Base-by-base conservation (phyloP, 768 basidiomycete species). In the Tylopilus sp. region DNA sequence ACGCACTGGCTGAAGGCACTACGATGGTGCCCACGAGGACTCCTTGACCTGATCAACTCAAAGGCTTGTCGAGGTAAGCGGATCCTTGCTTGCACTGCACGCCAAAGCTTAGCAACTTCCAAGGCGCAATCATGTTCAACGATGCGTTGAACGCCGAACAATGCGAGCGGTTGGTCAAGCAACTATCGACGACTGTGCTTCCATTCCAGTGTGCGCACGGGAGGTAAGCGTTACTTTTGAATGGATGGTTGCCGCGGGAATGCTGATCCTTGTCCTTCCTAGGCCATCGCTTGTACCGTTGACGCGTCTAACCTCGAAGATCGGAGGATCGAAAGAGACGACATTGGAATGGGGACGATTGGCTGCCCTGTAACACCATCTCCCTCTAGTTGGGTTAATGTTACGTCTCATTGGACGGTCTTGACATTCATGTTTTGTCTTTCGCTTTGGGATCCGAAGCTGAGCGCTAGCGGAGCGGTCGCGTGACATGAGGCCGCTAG, bases 121-220 rank as follows among this genome's bases (percentile, higher is more conserved):
- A 66, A 97, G 94, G 95, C 48, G 95, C 96, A 3, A 90, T 97
- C 69, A 97, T 98, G 93, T 97, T 97, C 76, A 95, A 95, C 60
- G 95, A 98, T 66, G 53, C 76, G 0, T 75, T 99, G 45, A 81
- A 75, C 14, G 49, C 72, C 8, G 76, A 76, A 31, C 92, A 97
- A 64, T 91, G 92, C 67, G 67, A 78, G 59, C 72, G 76, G 43
- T 78, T 99, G 37, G 76, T 98, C 41, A 61, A 64, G 7, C 78
- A 83, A 58, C 77, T 99, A 26, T 77, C 86, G 10, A 67, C 78
- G 55, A 92, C 92, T 3, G 76, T 78, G 4, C 87, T 91, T 62
- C 95, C 96, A 2, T 98, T 97, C 71, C 91, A 92, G 66, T 99
- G 97, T 72, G 97, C 97, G 29, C 97, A 99, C 71, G 97, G 96